These are phyloP conservation scores for Apiospora pterosperma DNA, from an alignment of 2,329 filamentous ascomycete genomes.

Conservation along the genomic window DNA sequence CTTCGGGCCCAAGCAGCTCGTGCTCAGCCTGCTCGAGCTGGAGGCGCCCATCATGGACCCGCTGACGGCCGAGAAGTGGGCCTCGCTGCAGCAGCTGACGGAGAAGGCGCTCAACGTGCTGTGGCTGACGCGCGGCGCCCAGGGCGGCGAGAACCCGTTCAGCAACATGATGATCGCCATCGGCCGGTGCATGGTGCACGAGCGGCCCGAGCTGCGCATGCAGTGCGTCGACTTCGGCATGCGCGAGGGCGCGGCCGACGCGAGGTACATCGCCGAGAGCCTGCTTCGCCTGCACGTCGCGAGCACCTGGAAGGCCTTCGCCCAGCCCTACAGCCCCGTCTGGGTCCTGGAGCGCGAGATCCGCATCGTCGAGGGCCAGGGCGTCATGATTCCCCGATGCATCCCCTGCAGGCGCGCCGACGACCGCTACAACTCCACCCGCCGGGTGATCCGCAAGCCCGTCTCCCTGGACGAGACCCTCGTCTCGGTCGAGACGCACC, in stretches of 20 bases:
- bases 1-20: neutral
- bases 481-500: neutral
- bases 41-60: neutral
- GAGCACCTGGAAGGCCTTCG: neutral
- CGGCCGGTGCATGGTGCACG: neutral
- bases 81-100: neutral
- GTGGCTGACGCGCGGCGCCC: neutral
- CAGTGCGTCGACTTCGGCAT: neutral
- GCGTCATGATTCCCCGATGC: neutral
- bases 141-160: neutral
- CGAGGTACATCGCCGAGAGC: neutral
- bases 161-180: neutral
- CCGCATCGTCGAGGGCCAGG: neutral
- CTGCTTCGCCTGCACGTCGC: neutral
- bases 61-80: neutral
- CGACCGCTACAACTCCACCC: conserved; percentile 13
- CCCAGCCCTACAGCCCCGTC: neutral
- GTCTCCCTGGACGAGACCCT: conserved; percentile 4
- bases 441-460: conserved; percentile 4
- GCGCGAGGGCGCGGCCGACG: neutral
- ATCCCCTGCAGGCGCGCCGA: conserved; percentile 3
- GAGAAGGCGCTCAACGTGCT: neutral
- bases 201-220: neutral
- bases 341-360: neutral
- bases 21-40: neutral